phyloP scores from a whole-genome alignment of 306 rosid genomes.

The Prunus fruticosa region DNA sequence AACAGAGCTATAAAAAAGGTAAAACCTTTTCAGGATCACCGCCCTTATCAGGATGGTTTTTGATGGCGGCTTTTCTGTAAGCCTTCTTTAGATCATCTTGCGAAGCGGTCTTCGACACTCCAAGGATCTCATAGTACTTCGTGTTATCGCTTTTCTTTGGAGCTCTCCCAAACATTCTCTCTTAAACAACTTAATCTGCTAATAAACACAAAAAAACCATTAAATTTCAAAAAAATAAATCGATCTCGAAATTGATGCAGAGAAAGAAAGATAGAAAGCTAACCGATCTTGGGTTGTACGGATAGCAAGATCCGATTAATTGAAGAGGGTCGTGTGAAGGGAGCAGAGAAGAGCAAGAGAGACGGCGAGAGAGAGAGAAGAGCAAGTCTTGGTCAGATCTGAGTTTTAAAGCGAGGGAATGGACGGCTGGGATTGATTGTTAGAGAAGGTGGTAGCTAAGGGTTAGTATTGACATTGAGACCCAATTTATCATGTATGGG shows the following conservation, averaged over 20 bases:
- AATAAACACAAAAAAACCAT: background rate
- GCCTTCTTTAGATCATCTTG: slow-evolving; percentile 64
- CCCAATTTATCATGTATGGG: background rate
- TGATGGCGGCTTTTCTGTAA: slow-evolving; percentile 53
- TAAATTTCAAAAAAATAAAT: background rate
- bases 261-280: background rate
- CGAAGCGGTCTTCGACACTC: slow-evolving; percentile 52
- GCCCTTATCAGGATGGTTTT: slow-evolving; percentile 58
- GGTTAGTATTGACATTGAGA: slow-evolving; percentile 17
- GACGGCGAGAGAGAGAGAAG: slow-evolving; percentile 25
- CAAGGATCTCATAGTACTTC: slow-evolving; percentile 50
- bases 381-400: background rate
- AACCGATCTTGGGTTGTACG: slow-evolving; percentile 17
- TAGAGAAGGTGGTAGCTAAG: background rate
- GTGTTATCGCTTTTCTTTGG: slow-evolving; percentile 57
- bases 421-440: slow-evolving; percentile 27
- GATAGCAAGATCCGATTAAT: background rate
- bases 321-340: background rate
- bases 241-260: background rate
- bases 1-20: background rate
- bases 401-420: background rate
- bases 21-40: slow-evolving; percentile 57
- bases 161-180: slow-evolving; percentile 51
- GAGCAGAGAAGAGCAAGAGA: background rate
- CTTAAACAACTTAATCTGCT: slow-evolving; percentile 7